Percentiles rank a stretch among this genome's conserved stretches.
Evolutionary conservation across 2,329 filamentous ascomycete genomes (phyloP).

Genomic region (Botrytis fragariae): DNA sequence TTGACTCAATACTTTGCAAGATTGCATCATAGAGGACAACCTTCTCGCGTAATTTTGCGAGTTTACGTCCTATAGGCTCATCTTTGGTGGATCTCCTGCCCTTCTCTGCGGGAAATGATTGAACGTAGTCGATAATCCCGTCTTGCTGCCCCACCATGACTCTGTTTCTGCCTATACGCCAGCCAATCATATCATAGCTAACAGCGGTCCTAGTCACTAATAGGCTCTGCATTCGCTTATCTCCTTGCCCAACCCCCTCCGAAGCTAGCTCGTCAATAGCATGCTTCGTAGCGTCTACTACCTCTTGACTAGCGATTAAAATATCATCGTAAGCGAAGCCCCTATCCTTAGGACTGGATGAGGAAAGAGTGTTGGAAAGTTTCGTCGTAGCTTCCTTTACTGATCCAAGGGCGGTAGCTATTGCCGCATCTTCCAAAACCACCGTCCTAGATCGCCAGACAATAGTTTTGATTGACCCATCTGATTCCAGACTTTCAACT

Average conservation of each 20-base stretch:
- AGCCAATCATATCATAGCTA: slow-evolving; percentile 90
- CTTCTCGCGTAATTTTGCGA: slow-evolving; percentile 80
- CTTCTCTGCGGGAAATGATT: slow-evolving; percentile 51
- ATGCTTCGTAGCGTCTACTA: slow-evolving; percentile 87
- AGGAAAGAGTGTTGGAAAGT: slow-evolving; percentile 49
- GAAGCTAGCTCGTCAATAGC: slow-evolving; percentile 85
- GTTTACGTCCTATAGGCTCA: slow-evolving; percentile 69
- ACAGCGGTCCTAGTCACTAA: slow-evolving; percentile 91
- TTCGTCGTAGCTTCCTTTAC: slow-evolving; percentile 56
- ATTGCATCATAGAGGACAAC: slow-evolving; percentile 89
- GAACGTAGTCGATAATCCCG: slow-evolving; percentile 60
- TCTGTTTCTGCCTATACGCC: slow-evolving; percentile 90
- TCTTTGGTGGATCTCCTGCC: slow-evolving; percentile 51
- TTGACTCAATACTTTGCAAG: slow-evolving; percentile 83
- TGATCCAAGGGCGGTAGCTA: slow-evolving; percentile 76
- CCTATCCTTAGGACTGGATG: slow-evolving; percentile 60
- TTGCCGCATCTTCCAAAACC: slow-evolving; percentile 87
- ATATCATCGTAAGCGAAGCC: slow-evolving; percentile 89
- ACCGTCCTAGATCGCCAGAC: slow-evolving; percentile 85
- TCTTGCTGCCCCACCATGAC: slow-evolving; percentile 82
- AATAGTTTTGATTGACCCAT: slow-evolving; percentile 68
- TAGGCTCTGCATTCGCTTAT: slow-evolving; percentile 84
- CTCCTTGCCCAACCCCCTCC: slow-evolving; percentile 80
- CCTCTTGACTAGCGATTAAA: slow-evolving; percentile 86
- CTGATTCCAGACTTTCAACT: slow-evolving; percentile 49